These are phyloP conservation scores for Sordaria brevicollis DNA, from an alignment of 495 filamentous ascomycete genomes.

Conservation along the genomic window DNA sequence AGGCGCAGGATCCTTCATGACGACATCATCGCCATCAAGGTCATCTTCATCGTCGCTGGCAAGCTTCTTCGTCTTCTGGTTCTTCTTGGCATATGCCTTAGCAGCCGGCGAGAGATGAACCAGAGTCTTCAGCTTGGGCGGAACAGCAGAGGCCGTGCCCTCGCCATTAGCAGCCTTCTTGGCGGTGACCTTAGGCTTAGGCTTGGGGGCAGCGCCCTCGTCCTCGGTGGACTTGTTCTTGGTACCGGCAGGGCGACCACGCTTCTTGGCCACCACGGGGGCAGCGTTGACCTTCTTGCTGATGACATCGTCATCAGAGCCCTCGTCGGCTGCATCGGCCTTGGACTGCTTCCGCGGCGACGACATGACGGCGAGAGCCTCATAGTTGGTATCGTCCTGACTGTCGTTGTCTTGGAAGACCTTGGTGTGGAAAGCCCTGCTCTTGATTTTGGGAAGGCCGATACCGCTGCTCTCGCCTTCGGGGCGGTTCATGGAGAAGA, in stretches of 20 bases:
- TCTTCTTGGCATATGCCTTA: constrained; percentile 71
- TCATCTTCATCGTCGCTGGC: constrained; percentile 33
- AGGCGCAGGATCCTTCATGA: constrained; percentile 26
- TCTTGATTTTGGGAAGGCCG: constrained; percentile 37
- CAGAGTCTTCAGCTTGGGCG: constrained; percentile 30
- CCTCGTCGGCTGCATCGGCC: constrained; percentile 48
- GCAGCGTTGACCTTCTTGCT: constrained; percentile 33
- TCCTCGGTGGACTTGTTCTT: constrained; percentile 37
- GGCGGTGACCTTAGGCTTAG: constrained; percentile 17
- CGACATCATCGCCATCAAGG: constrained; percentile 27
- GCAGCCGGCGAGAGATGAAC: constrained; percentile 58
- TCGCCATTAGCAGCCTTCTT: constrained; percentile 20
- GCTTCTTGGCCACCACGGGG: constrained; percentile 39
- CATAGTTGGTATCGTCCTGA: constrained; percentile 77
- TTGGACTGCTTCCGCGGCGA: constrained; percentile 43
- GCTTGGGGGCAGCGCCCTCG: constrained; percentile 17
- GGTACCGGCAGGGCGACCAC: constrained; percentile 38
- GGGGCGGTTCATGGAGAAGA: constrained; percentile 67
- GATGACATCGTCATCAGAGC: constrained; percentile 48
- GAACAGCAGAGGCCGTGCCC: constrained; percentile 4
- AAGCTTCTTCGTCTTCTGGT: constrained; percentile 43
- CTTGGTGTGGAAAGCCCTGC: constrained; percentile 35
- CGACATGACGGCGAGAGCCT: constrained; percentile 56
- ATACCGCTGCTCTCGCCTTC: constrained; percentile 24
- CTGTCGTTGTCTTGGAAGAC: constrained; percentile 45